Conservation (phyloP, 805 yeast genomes). For the Suhomyces tanzawaensis region DNA sequence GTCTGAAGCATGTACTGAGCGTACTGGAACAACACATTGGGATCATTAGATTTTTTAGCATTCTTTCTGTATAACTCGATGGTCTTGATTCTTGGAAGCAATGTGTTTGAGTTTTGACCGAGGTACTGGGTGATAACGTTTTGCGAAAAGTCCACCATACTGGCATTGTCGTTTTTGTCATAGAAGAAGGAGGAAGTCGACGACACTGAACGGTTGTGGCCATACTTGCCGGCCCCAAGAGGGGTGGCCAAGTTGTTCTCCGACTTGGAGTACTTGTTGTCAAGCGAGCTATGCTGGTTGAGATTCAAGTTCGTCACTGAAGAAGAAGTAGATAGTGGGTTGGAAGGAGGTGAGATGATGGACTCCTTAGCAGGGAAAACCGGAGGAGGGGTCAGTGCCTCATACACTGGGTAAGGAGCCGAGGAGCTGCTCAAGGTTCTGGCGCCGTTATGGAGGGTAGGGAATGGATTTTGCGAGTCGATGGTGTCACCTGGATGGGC, state of each 20-base stretch:
- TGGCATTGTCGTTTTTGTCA: conserved; percentile 30
- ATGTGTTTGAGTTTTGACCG: conserved; percentile 46
- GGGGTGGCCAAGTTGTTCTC: conserved; percentile 26
- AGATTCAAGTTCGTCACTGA: conserved; percentile 36
- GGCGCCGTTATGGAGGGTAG: background rate
- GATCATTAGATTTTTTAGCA: conserved; percentile 82
- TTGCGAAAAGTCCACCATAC: conserved; percentile 51
- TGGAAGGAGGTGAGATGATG: conserved; percentile 25
- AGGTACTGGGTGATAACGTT: conserved; percentile 50
- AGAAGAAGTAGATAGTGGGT: conserved; percentile 31
- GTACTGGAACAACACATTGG: conserved; percentile 81
- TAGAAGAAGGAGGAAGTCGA: conserved; percentile 38
- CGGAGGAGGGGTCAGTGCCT: conserved; percentile 27
- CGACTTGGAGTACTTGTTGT: conserved; percentile 17
- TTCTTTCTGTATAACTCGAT: conserved; percentile 83
- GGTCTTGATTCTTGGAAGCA: conserved; percentile 77
- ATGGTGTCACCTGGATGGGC: background rate
- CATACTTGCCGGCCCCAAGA: conserved; percentile 11
- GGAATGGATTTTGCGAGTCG: background rate
- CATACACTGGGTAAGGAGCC: conserved; percentile 16
- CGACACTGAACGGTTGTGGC: conserved; percentile 36
- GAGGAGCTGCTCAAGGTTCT: background rate
- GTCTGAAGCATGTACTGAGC: conserved; percentile 89
- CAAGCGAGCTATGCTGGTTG: conserved; percentile 6
- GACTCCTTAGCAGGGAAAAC: conserved; percentile 18